Evolutionary conservation across 306 rosid genomes (phyloP), one percentile per base, ranked within the genome.

Genomic region (Elaeagnus macrophylla): DNA sequence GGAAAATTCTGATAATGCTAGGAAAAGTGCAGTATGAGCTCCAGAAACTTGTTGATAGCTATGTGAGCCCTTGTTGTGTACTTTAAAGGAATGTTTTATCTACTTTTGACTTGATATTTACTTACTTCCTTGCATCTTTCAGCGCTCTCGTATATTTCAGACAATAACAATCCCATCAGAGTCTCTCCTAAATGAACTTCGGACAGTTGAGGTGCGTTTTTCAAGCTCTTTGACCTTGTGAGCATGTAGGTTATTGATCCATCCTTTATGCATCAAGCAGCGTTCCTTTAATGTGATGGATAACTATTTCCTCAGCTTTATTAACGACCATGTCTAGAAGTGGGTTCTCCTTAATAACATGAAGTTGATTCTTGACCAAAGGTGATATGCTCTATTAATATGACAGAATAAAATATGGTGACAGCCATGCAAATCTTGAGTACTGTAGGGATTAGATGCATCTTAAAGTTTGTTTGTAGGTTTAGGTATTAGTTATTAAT

Each of bases 171-270:
- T 73, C 53, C 99, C 99, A 3, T 93, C 99, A 13, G 99, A 87
- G 66, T 87, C 96, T 79, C 94, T 93, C 52, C 79, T 93, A 55
- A 93, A 93, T 68, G 96, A 93, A 60, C 96, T 93, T 75, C 95
- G 81, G 73, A 84, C 77, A 41, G 95, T 93, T 49, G 99, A 93
- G 99, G 99, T 87, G 57, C 60, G 83, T 56, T 62, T 37, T 32
- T 73, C 58, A 25, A 12, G 5, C 37, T 54, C 49, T 12, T 48
- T 54, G 7, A 36, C 55, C 65, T 50, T 48, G 37, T 44, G 51
- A 55, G 15, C 53, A 59, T 47, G 42, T 50, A 39, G 56, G 54
- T 32, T 68, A 25, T 37, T 51, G 37, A 16, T 50, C 43, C 37
- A 44, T 57, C 10, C 15, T 35, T 45, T 17, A 4, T 54, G 15